Conservation (phyloP, 805 yeast species). For the Starmerella geochares region DNA sequence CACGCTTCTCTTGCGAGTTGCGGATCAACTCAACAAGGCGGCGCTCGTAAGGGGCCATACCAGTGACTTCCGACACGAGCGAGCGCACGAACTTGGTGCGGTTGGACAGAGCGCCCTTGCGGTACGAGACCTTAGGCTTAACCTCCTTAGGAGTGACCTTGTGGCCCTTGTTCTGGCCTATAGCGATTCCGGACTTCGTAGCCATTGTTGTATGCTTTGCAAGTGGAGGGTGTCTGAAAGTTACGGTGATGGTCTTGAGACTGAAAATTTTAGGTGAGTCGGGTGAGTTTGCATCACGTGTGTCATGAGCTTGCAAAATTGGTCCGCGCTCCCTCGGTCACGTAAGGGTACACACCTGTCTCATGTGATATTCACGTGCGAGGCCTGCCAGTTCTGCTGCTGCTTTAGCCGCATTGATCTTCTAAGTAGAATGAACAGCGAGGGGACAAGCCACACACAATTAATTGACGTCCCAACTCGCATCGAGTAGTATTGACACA, state of each 20-base stretch:
- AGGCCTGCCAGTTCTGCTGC: too few species aligned
- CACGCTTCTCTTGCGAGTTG: constrained; percentile 99
- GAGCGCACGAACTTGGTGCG: constrained; percentile 93
- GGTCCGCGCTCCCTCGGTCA: background rate
- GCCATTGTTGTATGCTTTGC: constrained; percentile 20
- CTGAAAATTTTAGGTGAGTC: constrained; percentile 22
- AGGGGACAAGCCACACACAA: too few species aligned
- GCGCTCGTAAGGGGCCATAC: constrained; percentile 99
- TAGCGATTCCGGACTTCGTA: constrained; percentile 65
- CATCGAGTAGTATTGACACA: too few species aligned
- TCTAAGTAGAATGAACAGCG: too few species aligned
- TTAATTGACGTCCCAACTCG: too few species aligned
- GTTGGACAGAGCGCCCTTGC: constrained; percentile 94
- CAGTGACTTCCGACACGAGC: constrained; percentile 92
- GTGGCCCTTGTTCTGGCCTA: constrained; percentile 99
- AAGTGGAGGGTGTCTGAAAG: constrained; percentile 5
- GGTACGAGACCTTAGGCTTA: constrained; percentile 83
- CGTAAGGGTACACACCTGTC: background rate
- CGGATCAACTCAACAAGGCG: constrained; percentile 98
- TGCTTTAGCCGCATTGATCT: too few species aligned
- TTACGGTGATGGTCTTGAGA: background rate
- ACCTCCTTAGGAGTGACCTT: constrained; percentile 76
- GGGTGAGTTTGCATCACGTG: constrained; percentile 12
- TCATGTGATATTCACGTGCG: too few species aligned
- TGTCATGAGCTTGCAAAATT: too few species aligned